Conservation (phyloP, 2,329 filamentous ascomycete genomes). For the Furcasterigmium furcatum region DNA sequence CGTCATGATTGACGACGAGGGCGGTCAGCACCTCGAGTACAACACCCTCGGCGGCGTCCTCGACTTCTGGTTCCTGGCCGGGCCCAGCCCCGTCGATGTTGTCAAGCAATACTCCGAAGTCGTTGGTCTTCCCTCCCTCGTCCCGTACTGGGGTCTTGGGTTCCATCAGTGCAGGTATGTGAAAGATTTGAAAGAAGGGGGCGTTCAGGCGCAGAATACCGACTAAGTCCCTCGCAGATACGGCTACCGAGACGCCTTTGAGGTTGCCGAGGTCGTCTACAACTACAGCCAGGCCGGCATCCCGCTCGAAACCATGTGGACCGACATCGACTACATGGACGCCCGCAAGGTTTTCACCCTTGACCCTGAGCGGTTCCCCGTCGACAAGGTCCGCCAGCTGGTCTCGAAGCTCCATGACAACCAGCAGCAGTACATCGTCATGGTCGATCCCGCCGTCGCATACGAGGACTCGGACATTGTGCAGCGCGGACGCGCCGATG, state of each 20-base stretch:
- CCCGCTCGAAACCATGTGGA: slow-evolving; percentile 69
- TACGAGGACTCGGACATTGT: slow-evolving; percentile 41
- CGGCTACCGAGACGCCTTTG: slow-evolving; percentile 61
- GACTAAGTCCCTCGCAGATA: slow-evolving; percentile 47
- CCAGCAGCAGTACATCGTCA: slow-evolving; percentile 70
- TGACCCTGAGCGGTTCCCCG: slow-evolving; percentile 61
- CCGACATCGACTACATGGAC: slow-evolving; percentile 38
- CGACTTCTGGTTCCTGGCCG: slow-evolving; percentile 66
- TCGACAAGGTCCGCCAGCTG: slow-evolving; percentile 60
- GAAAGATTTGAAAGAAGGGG: slow-evolving; percentile 18
- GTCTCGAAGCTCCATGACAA: slow-evolving; percentile 63
- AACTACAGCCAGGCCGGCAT: slow-evolving; percentile 66
- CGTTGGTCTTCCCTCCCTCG: slow-evolving; percentile 55
- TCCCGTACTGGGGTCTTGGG: slow-evolving; percentile 63
- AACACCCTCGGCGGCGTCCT: slow-evolving; percentile 74
- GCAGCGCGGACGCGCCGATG: slow-evolving; percentile 33
- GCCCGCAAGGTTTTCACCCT: slow-evolving; percentile 53
- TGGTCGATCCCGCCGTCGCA: slow-evolving; percentile 69
- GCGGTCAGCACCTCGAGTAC: slow-evolving; percentile 72
- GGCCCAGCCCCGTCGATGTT: slow-evolving; percentile 55
- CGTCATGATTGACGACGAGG: slow-evolving; percentile 63
- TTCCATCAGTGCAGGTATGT: slow-evolving; percentile 59
- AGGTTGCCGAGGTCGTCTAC: slow-evolving; percentile 63
- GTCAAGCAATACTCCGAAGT: slow-evolving; percentile 57
- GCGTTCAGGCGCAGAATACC: background rate